Evolutionary conservation across 2,329 filamentous ascomycete genomes (phyloP), one percentile per base, ranked within the genome.

Genomic region (Malbranchea zuffiana): DNA sequence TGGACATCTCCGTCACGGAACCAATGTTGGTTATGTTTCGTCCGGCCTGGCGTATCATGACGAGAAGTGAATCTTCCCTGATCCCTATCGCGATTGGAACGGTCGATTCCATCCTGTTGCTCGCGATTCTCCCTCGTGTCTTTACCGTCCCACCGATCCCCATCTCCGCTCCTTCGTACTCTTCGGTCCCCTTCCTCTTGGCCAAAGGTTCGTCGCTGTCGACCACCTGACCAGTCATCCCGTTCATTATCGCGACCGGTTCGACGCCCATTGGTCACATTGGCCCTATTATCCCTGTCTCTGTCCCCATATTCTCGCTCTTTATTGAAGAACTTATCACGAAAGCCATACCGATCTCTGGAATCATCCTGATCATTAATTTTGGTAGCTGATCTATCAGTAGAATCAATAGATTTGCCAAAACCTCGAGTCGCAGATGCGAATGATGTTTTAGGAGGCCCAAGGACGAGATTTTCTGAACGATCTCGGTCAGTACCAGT

Each of bases 391-490:
- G 60, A 41, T 26, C 63, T 59, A 41, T 69, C 66, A 15, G 58
- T 56, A 32, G 59, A 50, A 40, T 70, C 67, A 39, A 63, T 57
- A 1, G 55, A 59, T 20, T 72, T 72, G 23, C 61, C 59, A 44
- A 56, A 50, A 42, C 74, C 69, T 35, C 67, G 60, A 41, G 81
- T 82, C 15, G 80, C 73, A 1, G 86, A 92, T 36, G 83, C 75
- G 59, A 95, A 94, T 29, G 77, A 75, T 31, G 77, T 83, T 57
- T 83, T 82, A 1, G 86, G 83, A 13, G 86, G 86, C 10, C 83
- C 86, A 40, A 94, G 80, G 41, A 90, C 72, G 40, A 92, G 81
- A 46, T 92, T 85, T 50, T 93, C 87, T 51, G 74, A 65, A 49
- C 50, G 43, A 45, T 5, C 46, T 35, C 49, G 40, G 32, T 40